phyloP scores from a whole-genome alignment of 305 asterid species.

The Rubia peregrina region DNA sequence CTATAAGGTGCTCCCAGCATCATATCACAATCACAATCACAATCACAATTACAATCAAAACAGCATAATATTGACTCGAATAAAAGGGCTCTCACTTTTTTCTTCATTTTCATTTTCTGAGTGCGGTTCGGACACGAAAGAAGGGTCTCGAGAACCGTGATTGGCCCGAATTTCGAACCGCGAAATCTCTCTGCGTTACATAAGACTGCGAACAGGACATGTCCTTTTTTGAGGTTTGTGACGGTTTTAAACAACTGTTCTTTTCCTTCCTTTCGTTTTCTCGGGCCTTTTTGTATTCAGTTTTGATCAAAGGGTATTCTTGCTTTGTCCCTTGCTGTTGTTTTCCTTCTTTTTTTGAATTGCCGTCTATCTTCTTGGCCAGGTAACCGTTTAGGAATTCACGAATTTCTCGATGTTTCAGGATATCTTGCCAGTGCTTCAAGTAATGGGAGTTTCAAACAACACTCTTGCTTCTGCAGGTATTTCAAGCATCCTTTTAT shows the following conservation, averaged over 20 bases:
- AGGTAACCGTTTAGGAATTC: constrained; percentile 5
- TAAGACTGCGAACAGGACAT: constrained; percentile 19
- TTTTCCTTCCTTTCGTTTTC: constrained; percentile 2
- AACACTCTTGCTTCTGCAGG: constrained; percentile 37
- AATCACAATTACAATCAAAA: neutral
- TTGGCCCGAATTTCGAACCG: neutral
- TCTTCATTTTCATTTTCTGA: neutral
- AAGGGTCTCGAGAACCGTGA: constrained; percentile 6
- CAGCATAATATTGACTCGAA: neutral
- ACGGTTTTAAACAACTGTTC: neutral
- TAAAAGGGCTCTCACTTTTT: neutral
- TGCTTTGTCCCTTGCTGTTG: neutral
- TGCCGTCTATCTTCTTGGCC: neutral
- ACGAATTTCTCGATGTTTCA: constrained; percentile 27
- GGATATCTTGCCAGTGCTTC: constrained; percentile 48
- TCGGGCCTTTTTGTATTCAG: neutral
- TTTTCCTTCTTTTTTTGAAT: neutral
- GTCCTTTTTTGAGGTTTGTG: constrained; percentile 56
- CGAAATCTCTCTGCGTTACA: neutral
- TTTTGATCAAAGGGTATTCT: neutral
- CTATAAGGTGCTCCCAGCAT: neutral
- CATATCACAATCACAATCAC: neutral
- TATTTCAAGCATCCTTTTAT: constrained; percentile 22
- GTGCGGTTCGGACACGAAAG: neutral
- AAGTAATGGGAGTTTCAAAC: constrained; percentile 27